Evolutionary conservation across 2,329 filamentous ascomycete genomes (phyloP).

Genomic region (Pseudogymnoascus sp.): DNA sequence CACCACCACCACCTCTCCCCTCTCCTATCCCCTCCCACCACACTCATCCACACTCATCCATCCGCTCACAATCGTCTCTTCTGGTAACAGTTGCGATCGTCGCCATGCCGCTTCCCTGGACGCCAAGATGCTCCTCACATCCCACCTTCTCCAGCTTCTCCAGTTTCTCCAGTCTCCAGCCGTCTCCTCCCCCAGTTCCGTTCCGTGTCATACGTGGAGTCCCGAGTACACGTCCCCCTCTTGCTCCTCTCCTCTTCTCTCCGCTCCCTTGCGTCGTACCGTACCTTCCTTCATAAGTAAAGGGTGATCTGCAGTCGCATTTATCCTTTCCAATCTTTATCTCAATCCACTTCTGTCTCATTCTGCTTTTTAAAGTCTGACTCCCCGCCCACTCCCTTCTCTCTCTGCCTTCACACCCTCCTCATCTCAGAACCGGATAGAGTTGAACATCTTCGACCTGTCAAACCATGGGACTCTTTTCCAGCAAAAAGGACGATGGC

Average conservation of each 20-base stretch:
- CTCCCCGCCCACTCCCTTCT: neutral
- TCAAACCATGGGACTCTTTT: neutral
- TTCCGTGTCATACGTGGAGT: constrained; percentile 1
- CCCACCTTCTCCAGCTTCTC: constrained; percentile 4
- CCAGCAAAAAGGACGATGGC: neutral
- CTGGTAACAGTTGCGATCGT: constrained; percentile 6
- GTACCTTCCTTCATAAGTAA: constrained; percentile 7
- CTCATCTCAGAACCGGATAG: neutral
- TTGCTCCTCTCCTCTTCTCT: neutral
- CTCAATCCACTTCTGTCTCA: neutral
- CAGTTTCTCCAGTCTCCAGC: neutral
- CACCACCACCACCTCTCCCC: neutral
- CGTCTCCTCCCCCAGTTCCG: neutral
- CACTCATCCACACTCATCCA: neutral
- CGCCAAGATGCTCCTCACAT: neutral
- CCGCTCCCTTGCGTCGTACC: neutral
- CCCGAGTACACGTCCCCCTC: neutral
- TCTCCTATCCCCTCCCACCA: neutral
- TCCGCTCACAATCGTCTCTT: neutral
- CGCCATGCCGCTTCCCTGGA: neutral
- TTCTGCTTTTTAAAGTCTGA: neutral
- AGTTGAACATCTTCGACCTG: neutral
- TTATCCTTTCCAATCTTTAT: constrained; percentile 6
- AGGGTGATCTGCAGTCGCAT: constrained; percentile 5
- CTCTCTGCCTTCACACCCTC: neutral